phyloP scores from a whole-genome alignment of 352 stramenopile genomes.

The Stramenopiles sp. region DNA sequence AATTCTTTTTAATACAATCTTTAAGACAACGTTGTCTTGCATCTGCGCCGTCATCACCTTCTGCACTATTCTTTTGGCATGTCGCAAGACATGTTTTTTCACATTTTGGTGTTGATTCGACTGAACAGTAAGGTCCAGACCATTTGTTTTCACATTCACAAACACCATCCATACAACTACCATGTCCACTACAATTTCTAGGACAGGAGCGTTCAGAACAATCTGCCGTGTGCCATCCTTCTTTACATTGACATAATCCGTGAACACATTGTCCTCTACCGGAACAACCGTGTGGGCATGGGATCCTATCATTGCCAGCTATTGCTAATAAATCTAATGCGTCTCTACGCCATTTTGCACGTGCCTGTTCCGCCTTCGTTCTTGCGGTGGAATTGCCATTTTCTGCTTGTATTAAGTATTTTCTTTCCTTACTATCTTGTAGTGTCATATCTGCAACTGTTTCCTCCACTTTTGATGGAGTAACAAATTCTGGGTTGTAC shows the following conservation, averaged over 20 bases:
- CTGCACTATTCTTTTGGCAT: not conserved
- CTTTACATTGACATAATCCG: not conserved
- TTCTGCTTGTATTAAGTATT: not conserved
- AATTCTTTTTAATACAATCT: not conserved
- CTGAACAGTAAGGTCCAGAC: not conserved
- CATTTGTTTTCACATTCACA: not conserved
- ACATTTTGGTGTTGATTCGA: not conserved
- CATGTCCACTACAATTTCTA: not conserved
- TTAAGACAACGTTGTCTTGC: not conserved
- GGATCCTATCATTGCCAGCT: not conserved
- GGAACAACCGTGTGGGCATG: not conserved
- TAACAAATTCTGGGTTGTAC: not conserved
- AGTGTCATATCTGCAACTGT: not conserved
- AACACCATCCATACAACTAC: conserved; percentile 36
- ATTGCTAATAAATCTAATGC: not conserved
- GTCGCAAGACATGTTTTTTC: not conserved
- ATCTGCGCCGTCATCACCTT: not conserved
- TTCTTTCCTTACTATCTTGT: not conserved
- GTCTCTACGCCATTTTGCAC: not conserved
- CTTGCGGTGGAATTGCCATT: not conserved
- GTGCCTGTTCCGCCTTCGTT: not conserved
- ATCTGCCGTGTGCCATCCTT: not conserved
- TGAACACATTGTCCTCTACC: not conserved
- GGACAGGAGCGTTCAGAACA: not conserved
- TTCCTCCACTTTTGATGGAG: not conserved